Conservation (phyloP, 192 early-diverging fungal species). For the Coemansia guatemalensis region DNA sequence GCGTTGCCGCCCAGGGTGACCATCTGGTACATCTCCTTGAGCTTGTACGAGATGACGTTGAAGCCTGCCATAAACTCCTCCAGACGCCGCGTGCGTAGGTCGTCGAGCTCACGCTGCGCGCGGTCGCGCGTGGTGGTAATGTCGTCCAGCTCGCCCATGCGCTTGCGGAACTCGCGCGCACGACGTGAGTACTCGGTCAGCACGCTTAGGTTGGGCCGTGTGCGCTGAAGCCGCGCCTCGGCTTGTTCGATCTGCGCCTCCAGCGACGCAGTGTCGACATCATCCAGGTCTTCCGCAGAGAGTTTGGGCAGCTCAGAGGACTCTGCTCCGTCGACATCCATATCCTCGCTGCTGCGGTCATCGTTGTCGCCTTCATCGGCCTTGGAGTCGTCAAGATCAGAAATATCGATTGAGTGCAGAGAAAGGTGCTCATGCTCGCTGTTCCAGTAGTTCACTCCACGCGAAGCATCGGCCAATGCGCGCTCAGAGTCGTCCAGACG, state of each 20-base stretch:
- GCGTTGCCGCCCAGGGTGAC: slow-evolving; percentile 98
- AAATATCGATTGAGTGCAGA: slow-evolving; percentile 50
- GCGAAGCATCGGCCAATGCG: slow-evolving; percentile 53
- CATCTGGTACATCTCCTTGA: slow-evolving; percentile 99
- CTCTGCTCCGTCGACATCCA: slow-evolving; percentile 35
- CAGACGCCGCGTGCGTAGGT: slow-evolving; percentile 72
- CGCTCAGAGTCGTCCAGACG: slow-evolving; percentile 67
- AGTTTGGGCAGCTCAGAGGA: slow-evolving; percentile 53
- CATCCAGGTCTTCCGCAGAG: slow-evolving; percentile 62
- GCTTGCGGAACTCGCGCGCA: slow-evolving; percentile 68
- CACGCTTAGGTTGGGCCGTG: slow-evolving; percentile 80
- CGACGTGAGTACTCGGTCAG: slow-evolving; percentile 84
- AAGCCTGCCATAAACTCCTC: slow-evolving; percentile 97
- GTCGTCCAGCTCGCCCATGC: slow-evolving; percentile 73
- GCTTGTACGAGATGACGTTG: slow-evolving; percentile 84
- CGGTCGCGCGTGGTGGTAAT: slow-evolving; percentile 72
- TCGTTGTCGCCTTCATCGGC: slow-evolving; percentile 45
- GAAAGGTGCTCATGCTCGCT: slow-evolving; percentile 60
- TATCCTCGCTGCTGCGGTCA: slow-evolving; percentile 42
- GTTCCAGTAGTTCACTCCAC: slow-evolving; percentile 55
- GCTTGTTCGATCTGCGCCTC: slow-evolving; percentile 70
- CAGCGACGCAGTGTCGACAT: slow-evolving; percentile 64
- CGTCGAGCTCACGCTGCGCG: slow-evolving; percentile 73
- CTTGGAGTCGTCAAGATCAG: slow-evolving; percentile 6
- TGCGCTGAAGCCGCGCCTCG: slow-evolving; percentile 61